Evolutionary conservation across 371 early-diverging fungal species (phyloP).

Genomic region (Mucor piriformis): DNA sequence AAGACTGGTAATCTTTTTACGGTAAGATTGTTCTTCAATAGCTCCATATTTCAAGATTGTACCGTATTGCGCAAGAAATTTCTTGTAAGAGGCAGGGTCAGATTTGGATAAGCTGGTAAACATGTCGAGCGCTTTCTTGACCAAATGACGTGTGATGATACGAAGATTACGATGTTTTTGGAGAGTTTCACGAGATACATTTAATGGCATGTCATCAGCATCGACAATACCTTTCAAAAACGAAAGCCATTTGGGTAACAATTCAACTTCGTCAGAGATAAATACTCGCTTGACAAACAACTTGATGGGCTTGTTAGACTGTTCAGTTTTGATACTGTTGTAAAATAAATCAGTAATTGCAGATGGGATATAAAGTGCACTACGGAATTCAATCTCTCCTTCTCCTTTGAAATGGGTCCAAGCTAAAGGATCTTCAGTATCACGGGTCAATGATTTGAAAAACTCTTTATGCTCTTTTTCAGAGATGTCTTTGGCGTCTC

Average conservation of each 20-base stretch:
- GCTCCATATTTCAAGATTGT: slow-evolving; percentile 83
- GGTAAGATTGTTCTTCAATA: slow-evolving; percentile 71
- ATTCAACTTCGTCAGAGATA: slow-evolving; percentile 90
- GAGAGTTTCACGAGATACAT: slow-evolving; percentile 94
- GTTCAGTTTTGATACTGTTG: slow-evolving; percentile 53
- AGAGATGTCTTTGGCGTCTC: slow-evolving; percentile 75
- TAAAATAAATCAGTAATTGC: slow-evolving; percentile 70
- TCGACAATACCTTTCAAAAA: slow-evolving; percentile 88
- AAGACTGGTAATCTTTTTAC: slow-evolving; percentile 78
- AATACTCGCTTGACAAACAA: slow-evolving; percentile 94
- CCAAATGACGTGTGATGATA: slow-evolving; percentile 81
- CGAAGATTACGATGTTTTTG: slow-evolving; percentile 84
- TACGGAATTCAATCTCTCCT: slow-evolving; percentile 85
- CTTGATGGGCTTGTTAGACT: slow-evolving; percentile 86
- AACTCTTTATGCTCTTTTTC: slow-evolving; percentile 85
- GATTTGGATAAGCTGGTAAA: slow-evolving; percentile 69
- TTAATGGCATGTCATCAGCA: slow-evolving; percentile 93
- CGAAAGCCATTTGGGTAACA: slow-evolving; percentile 73
- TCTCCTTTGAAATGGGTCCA: slow-evolving; percentile 87
- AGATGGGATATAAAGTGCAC: slow-evolving; percentile 86
- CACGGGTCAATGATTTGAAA: slow-evolving; percentile 81
- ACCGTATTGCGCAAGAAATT: slow-evolving; percentile 79
- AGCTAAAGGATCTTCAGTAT: slow-evolving; percentile 60
- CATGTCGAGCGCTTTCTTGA: slow-evolving; percentile 89
- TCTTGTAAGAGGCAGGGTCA: slow-evolving; percentile 74